Evolutionary conservation across 305 asterid genomes (phyloP), one percentile per base, ranked within the genome.

Genomic region (Solanum hybrid): DNA sequence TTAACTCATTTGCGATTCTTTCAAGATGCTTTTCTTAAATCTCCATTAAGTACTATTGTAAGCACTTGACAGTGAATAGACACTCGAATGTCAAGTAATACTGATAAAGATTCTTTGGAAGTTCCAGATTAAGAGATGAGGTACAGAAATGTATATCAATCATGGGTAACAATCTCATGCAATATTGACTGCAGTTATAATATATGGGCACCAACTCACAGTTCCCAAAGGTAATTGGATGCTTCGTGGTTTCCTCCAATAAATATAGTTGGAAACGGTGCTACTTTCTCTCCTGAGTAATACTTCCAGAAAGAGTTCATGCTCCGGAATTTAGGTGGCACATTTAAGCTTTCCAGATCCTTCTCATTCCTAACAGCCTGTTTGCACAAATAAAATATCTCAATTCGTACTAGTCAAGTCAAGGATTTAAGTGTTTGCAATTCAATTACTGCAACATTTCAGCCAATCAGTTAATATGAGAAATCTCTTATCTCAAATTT

Each of bases 211-310:
- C 33, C 73, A 90, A 93, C 99, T 95, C 92, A 97, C 99, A 97
- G 83, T 94, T 97, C 99, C 99, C 99, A 97, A 22, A 97, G 94
- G 91, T 96, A 96, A 93, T 97, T 97, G 90, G 99, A 97, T n/a
- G 99, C 99, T 93, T 97, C 99, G 80, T 97, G 99, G 89, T 97
- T 97, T 38, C 99, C 99, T 11, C 99, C 98, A 89, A 97, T 95
- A 91, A 97, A 97, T 90, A 97, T 93, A 90, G 99, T 97, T 87
- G 98, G 99, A 92, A 95, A 90, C 89, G 99, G 99, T 80, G 99
- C 99, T 81, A 87, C 95, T 94, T 97, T 97, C 93, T 97, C 99
- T 90, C 99, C 99, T 2, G 98, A 95, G 93, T 95, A 97, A 93
- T 97, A 97, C 93, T 94, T 97, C 97, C 98, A 95, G 91, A 97